phyloP scores from a whole-genome alignment of 1,139 yeast genomes.

The Geotrichum klebahnii region DNA sequence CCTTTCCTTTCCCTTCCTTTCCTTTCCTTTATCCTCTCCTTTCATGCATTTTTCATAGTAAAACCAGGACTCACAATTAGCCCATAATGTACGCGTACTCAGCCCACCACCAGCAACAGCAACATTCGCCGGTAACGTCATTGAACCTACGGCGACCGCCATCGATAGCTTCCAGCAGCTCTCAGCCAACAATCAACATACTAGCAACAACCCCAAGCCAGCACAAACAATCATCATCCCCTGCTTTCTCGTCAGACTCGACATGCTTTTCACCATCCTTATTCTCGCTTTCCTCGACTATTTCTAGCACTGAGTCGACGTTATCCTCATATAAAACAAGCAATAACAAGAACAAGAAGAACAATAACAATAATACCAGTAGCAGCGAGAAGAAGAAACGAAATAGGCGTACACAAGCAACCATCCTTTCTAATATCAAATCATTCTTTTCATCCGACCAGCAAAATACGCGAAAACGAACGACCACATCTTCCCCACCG shows the following conservation, averaged over 20 bases:
- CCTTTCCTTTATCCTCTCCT: neutral
- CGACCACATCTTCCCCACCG: neutral
- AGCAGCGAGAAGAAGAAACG: neutral
- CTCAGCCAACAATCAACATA: neutral
- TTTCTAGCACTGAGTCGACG: neutral
- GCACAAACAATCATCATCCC: no score
- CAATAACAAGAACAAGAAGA: neutral
- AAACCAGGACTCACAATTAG: no score
- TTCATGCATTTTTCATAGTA: no score
- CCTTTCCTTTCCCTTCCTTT: neutral
- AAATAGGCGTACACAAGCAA: no score
- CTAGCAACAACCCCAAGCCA: no score
- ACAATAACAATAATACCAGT: neutral
- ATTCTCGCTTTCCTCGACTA: neutral
- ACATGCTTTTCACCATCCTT: conserved; percentile 12
- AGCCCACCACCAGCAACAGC: neutral
- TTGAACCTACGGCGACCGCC: neutral
- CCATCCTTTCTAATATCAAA: neutral
- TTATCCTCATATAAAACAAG: neutral
- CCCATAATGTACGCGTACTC: no score
- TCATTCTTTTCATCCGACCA: neutral
- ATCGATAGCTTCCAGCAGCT: conserved; percentile 1
- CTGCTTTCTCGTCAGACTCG: conserved; percentile 4
- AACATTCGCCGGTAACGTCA: neutral
- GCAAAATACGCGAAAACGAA: neutral